Evolutionary conservation across 495 filamentous ascomycete genomes (phyloP).

Genomic region (Rostrohypoxylon terebratum): DNA sequence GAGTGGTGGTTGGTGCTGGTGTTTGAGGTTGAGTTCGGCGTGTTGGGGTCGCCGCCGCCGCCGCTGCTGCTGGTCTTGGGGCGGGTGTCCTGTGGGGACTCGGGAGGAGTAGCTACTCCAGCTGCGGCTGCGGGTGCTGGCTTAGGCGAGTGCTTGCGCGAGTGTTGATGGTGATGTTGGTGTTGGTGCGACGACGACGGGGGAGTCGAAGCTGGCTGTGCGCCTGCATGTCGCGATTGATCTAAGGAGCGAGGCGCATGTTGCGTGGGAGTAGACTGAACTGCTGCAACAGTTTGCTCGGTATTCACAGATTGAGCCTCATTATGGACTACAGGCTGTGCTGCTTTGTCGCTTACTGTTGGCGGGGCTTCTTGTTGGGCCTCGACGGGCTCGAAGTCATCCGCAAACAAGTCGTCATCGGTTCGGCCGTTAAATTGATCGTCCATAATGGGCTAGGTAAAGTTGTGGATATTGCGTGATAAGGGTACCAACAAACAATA

Average conservation of each 20-base stretch:
- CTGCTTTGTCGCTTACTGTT: background rate
- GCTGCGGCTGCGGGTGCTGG: conserved; percentile 6
- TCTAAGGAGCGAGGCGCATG: conserved; percentile 46
- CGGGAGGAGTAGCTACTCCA: conserved; percentile 20
- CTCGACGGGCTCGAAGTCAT: conserved; percentile 61
- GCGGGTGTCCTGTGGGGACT: conserved; percentile 14
- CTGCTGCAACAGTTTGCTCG: conserved; percentile 5
- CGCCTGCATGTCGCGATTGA: conserved; percentile 54
- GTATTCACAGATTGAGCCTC: conserved; percentile 5
- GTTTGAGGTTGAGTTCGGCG: conserved; percentile 22
- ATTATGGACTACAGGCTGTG: conserved; percentile 5
- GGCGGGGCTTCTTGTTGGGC: conserved; percentile 20
- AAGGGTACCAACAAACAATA: background rate
- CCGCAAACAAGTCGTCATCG: conserved; percentile 64
- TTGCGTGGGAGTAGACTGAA: conserved; percentile 14
- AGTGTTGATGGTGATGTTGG: conserved; percentile 36
- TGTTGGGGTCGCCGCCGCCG: background rate
- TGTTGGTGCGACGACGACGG: conserved; percentile 35
- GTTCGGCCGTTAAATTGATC: conserved; percentile 64
- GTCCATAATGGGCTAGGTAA: conserved; percentile 45
- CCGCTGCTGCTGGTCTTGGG: conserved; percentile 11
- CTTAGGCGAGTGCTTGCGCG: conserved; percentile 43
- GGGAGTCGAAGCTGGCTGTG: conserved; percentile 9
- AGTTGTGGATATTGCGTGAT: background rate
- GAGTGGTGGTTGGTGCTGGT: conserved; percentile 14